These are phyloP conservation scores for Sporobolus alterniflorus DNA, from an alignment of 202 grass and related monocot species.

Conservation along the genomic window DNA sequence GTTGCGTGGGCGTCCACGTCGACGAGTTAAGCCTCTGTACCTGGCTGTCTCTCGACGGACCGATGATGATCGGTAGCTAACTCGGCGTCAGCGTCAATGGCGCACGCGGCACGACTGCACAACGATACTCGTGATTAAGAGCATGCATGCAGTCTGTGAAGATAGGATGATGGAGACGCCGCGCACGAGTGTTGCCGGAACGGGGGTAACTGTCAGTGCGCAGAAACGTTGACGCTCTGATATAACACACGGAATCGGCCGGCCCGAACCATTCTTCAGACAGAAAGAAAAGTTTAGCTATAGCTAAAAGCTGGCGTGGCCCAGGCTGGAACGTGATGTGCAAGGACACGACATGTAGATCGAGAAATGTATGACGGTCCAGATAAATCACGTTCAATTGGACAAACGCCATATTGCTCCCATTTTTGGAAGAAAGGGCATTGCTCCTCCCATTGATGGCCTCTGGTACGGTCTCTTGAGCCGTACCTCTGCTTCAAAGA, in stretches of 20 bases:
- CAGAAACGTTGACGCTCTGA: not conserved
- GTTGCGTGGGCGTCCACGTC: not conserved
- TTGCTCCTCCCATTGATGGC: too few species aligned
- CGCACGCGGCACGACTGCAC: not conserved
- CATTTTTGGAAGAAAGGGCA: too few species aligned
- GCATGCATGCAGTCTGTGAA: too few species aligned
- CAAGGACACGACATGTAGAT: not conserved
- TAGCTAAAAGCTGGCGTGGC: too few species aligned
- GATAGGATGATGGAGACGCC: not conserved
- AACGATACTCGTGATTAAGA: too few species aligned
- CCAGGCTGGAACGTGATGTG: not conserved
- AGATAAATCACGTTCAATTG: too few species aligned
- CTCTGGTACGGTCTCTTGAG: too few species aligned
- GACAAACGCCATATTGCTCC: too few species aligned
- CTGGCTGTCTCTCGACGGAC: not conserved
- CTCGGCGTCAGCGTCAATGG: conserved; percentile 15
- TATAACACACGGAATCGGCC: not conserved
- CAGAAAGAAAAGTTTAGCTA: too few species aligned
- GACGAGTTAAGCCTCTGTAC: not conserved
- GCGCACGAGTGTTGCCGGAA: not conserved
- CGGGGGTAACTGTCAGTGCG: not conserved
- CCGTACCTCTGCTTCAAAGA: too few species aligned
- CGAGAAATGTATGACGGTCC: too few species aligned
- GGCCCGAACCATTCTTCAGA: not conserved
- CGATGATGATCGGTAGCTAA: not conserved